phyloP scores from a whole-genome alignment of 257 asterid genomes.

The Osmanthus fragrans region DNA sequence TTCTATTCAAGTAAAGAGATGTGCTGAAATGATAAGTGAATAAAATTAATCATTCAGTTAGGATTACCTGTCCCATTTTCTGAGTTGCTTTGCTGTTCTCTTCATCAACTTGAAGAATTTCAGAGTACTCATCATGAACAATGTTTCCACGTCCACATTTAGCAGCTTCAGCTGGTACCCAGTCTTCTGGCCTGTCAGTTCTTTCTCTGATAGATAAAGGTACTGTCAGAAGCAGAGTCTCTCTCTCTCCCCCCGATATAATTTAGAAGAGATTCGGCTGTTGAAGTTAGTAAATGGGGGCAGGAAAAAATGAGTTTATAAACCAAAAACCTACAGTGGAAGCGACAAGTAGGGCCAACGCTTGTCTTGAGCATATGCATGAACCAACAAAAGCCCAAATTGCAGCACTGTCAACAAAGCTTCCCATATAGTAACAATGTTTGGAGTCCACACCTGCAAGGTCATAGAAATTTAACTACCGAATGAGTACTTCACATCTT shows the following conservation, averaged over 20 bases:
- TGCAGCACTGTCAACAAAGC: constrained; percentile 86
- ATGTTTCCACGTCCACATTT: constrained; percentile 26
- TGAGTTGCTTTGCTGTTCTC: constrained; percentile 35
- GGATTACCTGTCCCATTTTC: constrained; percentile 36
- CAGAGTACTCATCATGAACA: constrained; percentile 33
- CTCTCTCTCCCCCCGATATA: neutral
- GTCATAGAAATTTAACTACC: neutral
- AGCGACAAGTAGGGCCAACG: constrained; percentile 91
- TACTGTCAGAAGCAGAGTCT: constrained; percentile 3
- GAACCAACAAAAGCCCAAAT: constrained; percentile 72
- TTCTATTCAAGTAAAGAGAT: neutral
- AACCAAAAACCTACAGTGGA: constrained; percentile 69
- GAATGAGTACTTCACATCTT: neutral
- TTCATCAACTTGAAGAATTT: constrained; percentile 40
- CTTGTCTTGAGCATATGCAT: constrained; percentile 95
- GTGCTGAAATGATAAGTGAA: neutral
- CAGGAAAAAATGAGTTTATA: constrained; percentile 6
- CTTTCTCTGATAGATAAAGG: constrained; percentile 51
- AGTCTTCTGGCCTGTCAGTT: constrained; percentile 84
- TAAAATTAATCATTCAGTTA: neutral
- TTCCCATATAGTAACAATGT: constrained; percentile 81
- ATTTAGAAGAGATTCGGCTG: neutral
- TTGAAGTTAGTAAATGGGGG: neutral
- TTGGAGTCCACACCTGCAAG: constrained; percentile 86
- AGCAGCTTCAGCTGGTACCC: constrained; percentile 79